Percentiles rank a stretch among this genome's conserved stretches.
Evolutionary conservation across 1,139 yeast genomes (phyloP).

Genomic region (Geotrichum phurueaensis): DNA sequence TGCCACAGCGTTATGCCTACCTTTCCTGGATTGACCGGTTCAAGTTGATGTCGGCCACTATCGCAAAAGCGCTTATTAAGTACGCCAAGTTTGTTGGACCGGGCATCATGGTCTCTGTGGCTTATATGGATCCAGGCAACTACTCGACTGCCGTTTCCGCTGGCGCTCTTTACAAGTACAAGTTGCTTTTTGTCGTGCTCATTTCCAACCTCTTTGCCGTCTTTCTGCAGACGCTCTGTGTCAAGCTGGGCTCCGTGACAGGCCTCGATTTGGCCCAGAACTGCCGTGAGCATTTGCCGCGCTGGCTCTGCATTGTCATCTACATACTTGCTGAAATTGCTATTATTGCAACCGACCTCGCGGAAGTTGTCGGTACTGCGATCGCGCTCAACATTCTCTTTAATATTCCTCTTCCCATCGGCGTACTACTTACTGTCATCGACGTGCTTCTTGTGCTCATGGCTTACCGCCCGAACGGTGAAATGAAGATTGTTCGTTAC

Average conservation of each 20-base stretch:
- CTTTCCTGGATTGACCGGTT: conserved; percentile 46
- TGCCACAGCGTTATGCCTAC: not conserved
- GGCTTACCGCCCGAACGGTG: conserved; percentile 68
- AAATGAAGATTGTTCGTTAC: conserved; percentile 54
- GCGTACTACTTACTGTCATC: conserved; percentile 62
- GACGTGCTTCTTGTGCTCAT: conserved; percentile 70
- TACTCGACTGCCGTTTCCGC: conserved; percentile 75
- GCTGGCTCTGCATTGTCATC: conserved; percentile 49
- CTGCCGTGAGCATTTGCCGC: conserved; percentile 57
- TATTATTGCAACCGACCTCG: conserved; percentile 77
- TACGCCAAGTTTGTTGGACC: conserved; percentile 67
- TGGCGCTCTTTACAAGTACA: conserved; percentile 61
- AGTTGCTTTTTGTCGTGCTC: conserved; percentile 60
- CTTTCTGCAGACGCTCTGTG: conserved; percentile 64
- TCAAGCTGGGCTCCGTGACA: conserved; percentile 73
- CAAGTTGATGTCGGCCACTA: conserved; percentile 45
- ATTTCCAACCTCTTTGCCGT: conserved; percentile 68
- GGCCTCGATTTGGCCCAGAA: conserved; percentile 72
- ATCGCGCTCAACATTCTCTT: conserved; percentile 68
- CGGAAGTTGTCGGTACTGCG: conserved; percentile 86
- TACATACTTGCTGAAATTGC: conserved; percentile 75
- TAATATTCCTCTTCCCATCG: conserved; percentile 69
- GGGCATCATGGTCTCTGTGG: conserved; percentile 69
- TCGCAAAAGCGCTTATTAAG: conserved; percentile 47
- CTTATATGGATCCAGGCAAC: conserved; percentile 83